Evolutionary conservation across 495 filamentous ascomycete genomes (phyloP), one percentile per base, ranked within the genome.

Genomic region (Annulohypoxylon maeteangense): DNA sequence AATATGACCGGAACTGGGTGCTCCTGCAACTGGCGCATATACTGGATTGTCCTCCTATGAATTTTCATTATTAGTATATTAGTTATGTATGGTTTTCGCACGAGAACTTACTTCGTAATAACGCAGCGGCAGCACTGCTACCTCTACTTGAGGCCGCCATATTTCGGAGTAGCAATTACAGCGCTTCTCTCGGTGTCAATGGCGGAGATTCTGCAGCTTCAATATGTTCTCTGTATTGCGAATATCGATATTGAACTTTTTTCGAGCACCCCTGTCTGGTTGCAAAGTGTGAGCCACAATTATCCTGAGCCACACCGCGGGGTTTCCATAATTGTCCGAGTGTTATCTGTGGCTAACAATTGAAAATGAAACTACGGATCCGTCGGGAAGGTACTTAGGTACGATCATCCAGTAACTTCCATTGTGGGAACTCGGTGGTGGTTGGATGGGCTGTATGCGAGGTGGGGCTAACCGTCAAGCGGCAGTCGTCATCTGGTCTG

Each of bases 61-160:
- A n/a, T 38, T 61, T 7, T 69, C 70, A 70, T 54, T 45, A 57
- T 65, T 7, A 57, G 58, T 48, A 20, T 14, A 22, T 31, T 7
- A 57, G 40, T 38, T 18, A 65, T 29, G 47, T 58, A 55, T 42
- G 38, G 42, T 36, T 64, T 45, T 42, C 38, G 60, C n/a, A 25
- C 22, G 29, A 31, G 25, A 65, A 58, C 79, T 72, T 74, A 83
- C 79, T 75, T 77, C 75, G 79, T 67, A 86, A 74, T 58, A 86
- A 71, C 22, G 78, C 77, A 54, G 80, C 75, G 54, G 77, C 76
- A 62, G 78, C 70, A 70, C 72, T 76, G 42, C 77, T 70, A 58
- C 85, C 84, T 81, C 84, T 84, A 78, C 85, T 83, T 53, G 81
- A 78, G 62, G 81, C 80, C 66, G 83, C 80, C 84, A 87, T 87